Base-by-base conservation (phyloP, 257 asterid species). In the Salvia hispanica region DNA sequence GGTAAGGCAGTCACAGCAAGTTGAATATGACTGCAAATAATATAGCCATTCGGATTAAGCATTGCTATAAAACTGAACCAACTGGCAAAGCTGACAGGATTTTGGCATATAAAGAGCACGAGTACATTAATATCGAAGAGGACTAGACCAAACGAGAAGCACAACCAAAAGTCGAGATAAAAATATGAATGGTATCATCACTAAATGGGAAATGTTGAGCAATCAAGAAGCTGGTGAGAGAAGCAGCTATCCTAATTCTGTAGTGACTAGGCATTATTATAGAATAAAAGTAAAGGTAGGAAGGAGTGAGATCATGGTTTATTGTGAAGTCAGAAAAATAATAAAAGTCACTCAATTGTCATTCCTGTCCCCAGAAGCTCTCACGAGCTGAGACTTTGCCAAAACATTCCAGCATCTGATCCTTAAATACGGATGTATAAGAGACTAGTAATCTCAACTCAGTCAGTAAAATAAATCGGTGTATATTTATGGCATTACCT, bases 1-100 rank as follows among this genome's bases (percentile, higher is more conserved):
- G 99, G 97, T 63, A 94, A 81, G 55, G 96, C 74, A 39, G 95
- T 91, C 43, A 98, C 96, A 62, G 96, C 95, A 67, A 94, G 93
- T 72, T 86, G 89, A 63, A 94, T 62, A 57, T 94, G 99, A 82
- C 99, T 94, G 96, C 82, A 80, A 69, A 51, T 15, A 25, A 73
- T 42, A 52, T 69, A 59, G 44, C 69, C 50, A 64, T 8, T 69
- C 40, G 62, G 66, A 64, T 64, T 58, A 36, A 66, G 63, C n/a
- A 15, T 45, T 52, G 72, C 53, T 18, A 42, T 40, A 45, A 5
- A 21, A 21, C 58, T 45, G 60, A 71, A 13, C 18, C 67, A 14
- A 57, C 62, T 12, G 62, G 62, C 33, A 7, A 25, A 31, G 34
- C 31, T 53, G 43, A 21, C 57, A 10, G 40, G 18, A 48, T 25